Conservation (phyloP, 2,329 filamentous ascomycete species). For the Colletotrichum navitas region DNA sequence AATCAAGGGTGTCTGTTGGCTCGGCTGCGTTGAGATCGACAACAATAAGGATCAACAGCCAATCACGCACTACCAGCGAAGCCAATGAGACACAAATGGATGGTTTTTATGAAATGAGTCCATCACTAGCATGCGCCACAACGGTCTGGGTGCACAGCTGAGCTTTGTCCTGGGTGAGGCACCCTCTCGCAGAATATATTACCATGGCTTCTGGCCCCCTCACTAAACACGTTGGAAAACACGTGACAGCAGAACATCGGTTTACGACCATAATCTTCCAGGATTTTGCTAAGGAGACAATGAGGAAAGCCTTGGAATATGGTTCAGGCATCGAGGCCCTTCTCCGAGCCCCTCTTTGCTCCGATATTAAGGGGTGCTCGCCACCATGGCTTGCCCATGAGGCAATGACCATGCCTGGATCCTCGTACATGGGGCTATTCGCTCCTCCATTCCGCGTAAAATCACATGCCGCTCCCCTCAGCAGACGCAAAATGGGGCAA, state of each 20-base stretch:
- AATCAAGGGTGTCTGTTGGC: not conserved
- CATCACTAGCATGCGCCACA: not conserved
- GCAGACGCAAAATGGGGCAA: slow-evolving; percentile 54
- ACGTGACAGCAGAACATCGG: not conserved
- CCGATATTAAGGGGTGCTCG: slow-evolving; percentile 61
- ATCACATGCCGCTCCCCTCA: slow-evolving; percentile 54
- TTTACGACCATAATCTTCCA: not conserved
- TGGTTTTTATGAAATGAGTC: not conserved
- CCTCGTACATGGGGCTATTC: slow-evolving; percentile 56
- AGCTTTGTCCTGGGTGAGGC: not conserved
- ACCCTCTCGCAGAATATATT: not conserved
- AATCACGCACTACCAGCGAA: not conserved
- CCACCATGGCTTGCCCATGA: slow-evolving; percentile 71
- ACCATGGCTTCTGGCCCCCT: not conserved
- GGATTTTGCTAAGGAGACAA: slow-evolving; percentile 13
- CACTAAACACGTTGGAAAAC: not conserved
- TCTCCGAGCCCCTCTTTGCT: slow-evolving; percentile 47
- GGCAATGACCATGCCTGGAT: slow-evolving; percentile 62
- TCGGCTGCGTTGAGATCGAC: slow-evolving; percentile 14
- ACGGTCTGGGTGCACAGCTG: not conserved
- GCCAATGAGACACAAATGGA: not conserved
- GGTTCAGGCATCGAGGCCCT: slow-evolving; percentile 18
- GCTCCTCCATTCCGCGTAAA: slow-evolving; percentile 54
- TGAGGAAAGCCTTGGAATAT: not conserved
- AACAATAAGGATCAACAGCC: not conserved